These are phyloP conservation scores for Solanum phureja DNA, from an alignment of 257 asterid genomes.

Conservation along the genomic window DNA sequence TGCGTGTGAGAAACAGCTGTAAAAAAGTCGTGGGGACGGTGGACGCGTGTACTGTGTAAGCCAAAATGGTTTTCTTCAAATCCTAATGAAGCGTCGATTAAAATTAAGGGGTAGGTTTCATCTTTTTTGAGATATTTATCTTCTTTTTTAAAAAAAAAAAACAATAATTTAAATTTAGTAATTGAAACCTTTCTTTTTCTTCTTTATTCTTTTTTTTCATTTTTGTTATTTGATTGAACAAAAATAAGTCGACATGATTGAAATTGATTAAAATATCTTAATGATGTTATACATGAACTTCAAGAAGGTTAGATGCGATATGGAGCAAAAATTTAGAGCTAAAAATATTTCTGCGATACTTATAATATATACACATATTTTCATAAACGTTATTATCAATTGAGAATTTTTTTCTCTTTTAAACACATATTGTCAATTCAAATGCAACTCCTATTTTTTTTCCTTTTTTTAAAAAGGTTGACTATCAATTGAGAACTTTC, in stretches of 20 bases:
- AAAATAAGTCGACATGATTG: neutral
- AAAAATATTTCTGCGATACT: too few relatives aligned
- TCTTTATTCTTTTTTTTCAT: neutral
- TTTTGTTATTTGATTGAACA: neutral
- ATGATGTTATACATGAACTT: too few relatives aligned
- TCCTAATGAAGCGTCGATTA: neutral
- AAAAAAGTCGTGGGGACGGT: neutral
- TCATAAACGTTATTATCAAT: neutral
- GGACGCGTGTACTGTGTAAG: slow-evolving; percentile 10
- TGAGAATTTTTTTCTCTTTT: neutral
- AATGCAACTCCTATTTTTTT: too few relatives aligned
- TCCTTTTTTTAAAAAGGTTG: too few relatives aligned
- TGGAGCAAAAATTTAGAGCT: too few relatives aligned
- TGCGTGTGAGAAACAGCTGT: slow-evolving; percentile 15
- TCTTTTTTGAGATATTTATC: neutral
- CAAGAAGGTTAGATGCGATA: too few relatives aligned
- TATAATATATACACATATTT: too few relatives aligned
- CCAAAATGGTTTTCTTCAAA: neutral
- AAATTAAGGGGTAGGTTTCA: neutral
- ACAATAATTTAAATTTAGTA: neutral
- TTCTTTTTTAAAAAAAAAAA: neutral
- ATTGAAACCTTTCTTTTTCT: neutral
- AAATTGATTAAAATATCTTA: neutral
- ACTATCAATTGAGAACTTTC: too few relatives aligned
- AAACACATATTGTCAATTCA: too few relatives aligned